phyloP scores from a whole-genome alignment of 805 yeast species.

The Metschnikowia lochheadii region DNA sequence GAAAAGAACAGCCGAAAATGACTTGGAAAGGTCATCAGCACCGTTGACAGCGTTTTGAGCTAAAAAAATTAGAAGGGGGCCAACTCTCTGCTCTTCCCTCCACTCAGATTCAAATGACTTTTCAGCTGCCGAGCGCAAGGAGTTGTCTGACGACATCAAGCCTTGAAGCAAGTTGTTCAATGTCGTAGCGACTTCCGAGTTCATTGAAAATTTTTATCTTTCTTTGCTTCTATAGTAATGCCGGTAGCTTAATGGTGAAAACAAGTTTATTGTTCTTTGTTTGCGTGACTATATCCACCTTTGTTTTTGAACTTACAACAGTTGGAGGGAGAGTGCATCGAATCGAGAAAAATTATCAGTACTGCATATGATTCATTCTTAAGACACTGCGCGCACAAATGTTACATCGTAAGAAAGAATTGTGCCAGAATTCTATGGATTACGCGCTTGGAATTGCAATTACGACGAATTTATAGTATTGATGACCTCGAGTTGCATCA shows the following conservation, averaged over 20 bases:
- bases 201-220: not conserved
- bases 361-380: not conserved
- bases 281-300: slow-evolving; percentile 1
- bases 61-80: slow-evolving; percentile 66
- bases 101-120: slow-evolving; percentile 66
- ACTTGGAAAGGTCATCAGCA: slow-evolving; percentile 51
- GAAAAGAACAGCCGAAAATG: slow-evolving; percentile 77
- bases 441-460: not conserved
- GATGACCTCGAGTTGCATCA: too few relatives aligned
- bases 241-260: not conserved
- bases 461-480: not conserved
- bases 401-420: not conserved
- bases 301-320: slow-evolving; percentile 1
- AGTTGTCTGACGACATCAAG: slow-evolving; percentile 76
- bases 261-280: not conserved
- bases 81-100: slow-evolving; percentile 65
- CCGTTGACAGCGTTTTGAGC: slow-evolving; percentile 75
- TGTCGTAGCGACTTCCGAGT: slow-evolving; percentile 9
- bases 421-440: not conserved
- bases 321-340: slow-evolving; percentile 3
- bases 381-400: slow-evolving; percentile 2
- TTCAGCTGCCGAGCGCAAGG: slow-evolving; percentile 75
- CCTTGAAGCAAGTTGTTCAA: slow-evolving; percentile 31
- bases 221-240: not conserved
- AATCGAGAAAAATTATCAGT: not conserved